Base-by-base conservation (phyloP, 306 rosid species). In the Quercus parvula region DNA sequence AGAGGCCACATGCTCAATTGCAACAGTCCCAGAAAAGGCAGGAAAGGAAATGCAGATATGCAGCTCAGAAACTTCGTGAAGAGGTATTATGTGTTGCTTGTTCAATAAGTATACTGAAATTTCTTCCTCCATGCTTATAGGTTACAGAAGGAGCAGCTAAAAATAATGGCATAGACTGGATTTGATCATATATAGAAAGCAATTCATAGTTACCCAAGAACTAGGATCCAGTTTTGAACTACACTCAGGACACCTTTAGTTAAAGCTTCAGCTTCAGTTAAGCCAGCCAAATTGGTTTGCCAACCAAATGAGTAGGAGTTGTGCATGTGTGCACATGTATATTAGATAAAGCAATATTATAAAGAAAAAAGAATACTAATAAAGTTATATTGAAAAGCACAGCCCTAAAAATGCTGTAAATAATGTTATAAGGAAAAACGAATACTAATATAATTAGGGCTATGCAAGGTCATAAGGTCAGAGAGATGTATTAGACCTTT, bases 61-160 rank as follows among this genome's bases (percentile, higher is more conserved):
- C 13, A 55, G 67, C 78, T 52, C 18, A 61, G 74, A 18, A 80
- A 54, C 52, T 24, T 41, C 69, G 79, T 70, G 38, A 71, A 64
- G 17, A 8, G 1, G 27, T 35, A 49, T 12, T 49, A 49, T 19
- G 2, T 35, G 18, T 22, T 19, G 4, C 38, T 33, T 4, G 35
- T 19, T 68, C 20, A 33, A 68, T 19, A 67, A 67, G 25, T 19
- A 64, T 17, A 67, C n/a, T 67, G 51, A 19, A 9, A 33, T 63
- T 59, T 15, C 72, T 19, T 68, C 28, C 49, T n/a, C 72, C 72
- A 68, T 35, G 52, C 52, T 67, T 4, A 9, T 4, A 67, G n/a
- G 25, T 67, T 33, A 33, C 18, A 33, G 2, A 19, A 18, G 52
- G 19, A 67, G n/a, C 20, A 67, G 27, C 14, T 31, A 67, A 33